Evolutionary conservation across 352 stramenopile species (phyloP).

Genomic region (Pelagophyceae sp.): DNA sequence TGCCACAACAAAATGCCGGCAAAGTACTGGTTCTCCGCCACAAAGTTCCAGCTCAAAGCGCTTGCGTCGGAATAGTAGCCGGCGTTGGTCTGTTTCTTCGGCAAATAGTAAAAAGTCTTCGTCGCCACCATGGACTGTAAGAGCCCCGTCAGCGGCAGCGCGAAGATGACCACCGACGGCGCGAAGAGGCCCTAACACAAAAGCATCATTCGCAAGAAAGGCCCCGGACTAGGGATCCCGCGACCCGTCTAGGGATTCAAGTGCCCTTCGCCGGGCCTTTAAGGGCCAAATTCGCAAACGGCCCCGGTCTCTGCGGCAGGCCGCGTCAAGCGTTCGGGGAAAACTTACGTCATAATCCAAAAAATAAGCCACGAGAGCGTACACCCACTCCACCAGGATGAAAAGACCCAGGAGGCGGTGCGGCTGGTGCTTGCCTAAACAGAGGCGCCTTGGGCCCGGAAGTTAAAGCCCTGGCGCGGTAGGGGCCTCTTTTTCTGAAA

Average conservation of each 20-base stretch:
- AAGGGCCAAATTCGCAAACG: no score
- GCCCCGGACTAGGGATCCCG: no score
- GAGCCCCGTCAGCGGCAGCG: not conserved
- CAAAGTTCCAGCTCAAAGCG: not conserved
- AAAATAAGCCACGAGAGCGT: not conserved
- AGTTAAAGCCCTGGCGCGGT: no score
- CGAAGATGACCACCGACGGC: not conserved
- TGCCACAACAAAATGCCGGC: not conserved
- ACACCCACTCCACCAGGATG: not conserved
- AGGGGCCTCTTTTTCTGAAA: no score
- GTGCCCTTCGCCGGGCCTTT: no score
- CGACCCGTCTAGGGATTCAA: no score
- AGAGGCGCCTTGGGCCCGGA: no score
- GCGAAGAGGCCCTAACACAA: no score
- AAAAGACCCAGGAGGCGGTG: not conserved
- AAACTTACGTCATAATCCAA: not conserved
- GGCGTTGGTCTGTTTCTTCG: not conserved
- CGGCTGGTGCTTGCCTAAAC: no score
- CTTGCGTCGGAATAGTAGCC: not conserved
- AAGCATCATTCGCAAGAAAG: no score
- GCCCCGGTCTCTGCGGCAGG: no score
- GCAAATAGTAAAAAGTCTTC: not conserved
- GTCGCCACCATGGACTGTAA: not conserved
- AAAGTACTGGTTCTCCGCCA: not conserved
- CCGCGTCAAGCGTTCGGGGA: no score